Evolutionary conservation across 345 rosid species (phyloP).

Genomic region (Trapa incisa): DNA sequence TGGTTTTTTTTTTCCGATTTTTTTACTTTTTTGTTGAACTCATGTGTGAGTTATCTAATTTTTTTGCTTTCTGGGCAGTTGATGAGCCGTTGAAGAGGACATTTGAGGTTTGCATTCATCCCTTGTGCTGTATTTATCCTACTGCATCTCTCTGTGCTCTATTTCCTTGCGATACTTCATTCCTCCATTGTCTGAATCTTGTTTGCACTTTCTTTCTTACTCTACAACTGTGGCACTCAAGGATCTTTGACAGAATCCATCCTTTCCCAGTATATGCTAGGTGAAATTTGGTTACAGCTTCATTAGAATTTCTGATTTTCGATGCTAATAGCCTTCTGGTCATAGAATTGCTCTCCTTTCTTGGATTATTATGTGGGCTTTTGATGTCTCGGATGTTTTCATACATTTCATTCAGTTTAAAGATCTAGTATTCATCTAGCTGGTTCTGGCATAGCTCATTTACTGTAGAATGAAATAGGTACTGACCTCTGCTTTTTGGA

Average conservation of each 20-base stretch:
- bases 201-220: background rate
- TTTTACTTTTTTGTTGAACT: background rate
- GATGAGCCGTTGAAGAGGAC: conserved; percentile 48
- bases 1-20: background rate
- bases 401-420: too few relatives aligned
- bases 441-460: too few relatives aligned
- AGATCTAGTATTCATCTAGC: too few relatives aligned
- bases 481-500: too few relatives aligned
- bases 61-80: conserved; percentile 23
- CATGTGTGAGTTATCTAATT: background rate
- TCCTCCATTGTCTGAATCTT: background rate
- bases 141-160: background rate
- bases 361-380: too few relatives aligned
- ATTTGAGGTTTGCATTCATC: conserved; percentile 35
- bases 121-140: background rate
- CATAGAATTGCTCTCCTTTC: background rate
- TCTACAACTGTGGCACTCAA: background rate
- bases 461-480: too few relatives aligned
- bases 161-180: background rate
- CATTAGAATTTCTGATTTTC: background rate
- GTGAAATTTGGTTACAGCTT: background rate
- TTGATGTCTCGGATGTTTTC: too few relatives aligned
- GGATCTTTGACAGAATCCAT: conserved; percentile 10
- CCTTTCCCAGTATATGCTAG: background rate
- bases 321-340: background rate